Percentiles rank a stretch among this genome's conserved stretches.
Conservation (phyloP, 345 rosid genomes). For the Corchorus olitorius region DNA sequence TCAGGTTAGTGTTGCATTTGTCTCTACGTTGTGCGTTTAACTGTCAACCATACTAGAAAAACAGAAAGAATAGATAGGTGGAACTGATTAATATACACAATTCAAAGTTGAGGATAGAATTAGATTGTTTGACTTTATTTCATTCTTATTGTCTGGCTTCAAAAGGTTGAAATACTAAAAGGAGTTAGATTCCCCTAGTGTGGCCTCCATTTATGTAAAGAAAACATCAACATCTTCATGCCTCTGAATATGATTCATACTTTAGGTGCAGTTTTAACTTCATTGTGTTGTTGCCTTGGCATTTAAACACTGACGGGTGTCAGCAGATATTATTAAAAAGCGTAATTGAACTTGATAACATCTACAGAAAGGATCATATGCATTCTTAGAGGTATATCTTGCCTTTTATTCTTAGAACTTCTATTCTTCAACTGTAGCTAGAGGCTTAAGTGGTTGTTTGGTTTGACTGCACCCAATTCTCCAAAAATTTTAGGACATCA, state of each 20-base stretch:
- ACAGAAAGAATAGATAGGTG: not conserved
- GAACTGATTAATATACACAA: not conserved
- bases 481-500: not conserved
- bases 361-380: not conserved
- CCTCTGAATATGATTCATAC: not conserved
- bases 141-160: not conserved
- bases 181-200: not conserved
- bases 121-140: not conserved
- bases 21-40: not conserved
- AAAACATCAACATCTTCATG: not conserved
- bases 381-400: not conserved
- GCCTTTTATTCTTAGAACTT: not conserved
- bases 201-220: too few species aligned
- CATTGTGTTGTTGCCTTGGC: not conserved
- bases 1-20: conserved; percentile 11
- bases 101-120: not conserved
- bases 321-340: not conserved
- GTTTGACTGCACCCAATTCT: not conserved
- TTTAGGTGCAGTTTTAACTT: not conserved
- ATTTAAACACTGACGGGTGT: not conserved
- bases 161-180: not conserved
- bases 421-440: not conserved
- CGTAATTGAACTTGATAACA: not conserved
- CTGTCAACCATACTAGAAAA: not conserved
- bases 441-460: not conserved